Evolutionary conservation across 2,329 filamentous ascomycete genomes (phyloP), one percentile per base, ranked within the genome.

Genomic region (Aspergillus quadricinctus): DNA sequence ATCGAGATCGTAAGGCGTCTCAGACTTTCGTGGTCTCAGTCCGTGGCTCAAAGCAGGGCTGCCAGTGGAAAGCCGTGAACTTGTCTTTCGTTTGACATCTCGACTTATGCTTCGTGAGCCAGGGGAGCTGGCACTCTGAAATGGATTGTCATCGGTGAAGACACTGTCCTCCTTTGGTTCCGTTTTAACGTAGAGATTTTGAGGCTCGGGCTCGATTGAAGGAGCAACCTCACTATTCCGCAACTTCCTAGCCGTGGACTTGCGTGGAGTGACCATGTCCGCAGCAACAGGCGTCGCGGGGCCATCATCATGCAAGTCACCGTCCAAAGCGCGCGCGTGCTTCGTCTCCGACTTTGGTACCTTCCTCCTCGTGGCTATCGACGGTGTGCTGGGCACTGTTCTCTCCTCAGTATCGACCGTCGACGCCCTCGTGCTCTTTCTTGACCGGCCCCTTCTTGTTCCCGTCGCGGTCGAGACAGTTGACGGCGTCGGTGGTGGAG

Each of bases 131-230:
- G 91, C 88, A 69, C 89, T 90, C 72, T 97, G 93, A 70, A 97
- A 97, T 0, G 93, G 92, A 67, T 97, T 97, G 53, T 97, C 91
- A 64, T 87, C 83, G 1, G 88, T 91, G 73, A 97, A 97, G 31
- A 89, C 87, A 66, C 81, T 88, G 35, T 83, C 81, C 6, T 82
- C 80, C 41, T 67, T 70, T 7, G 68, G 71, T 46, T 80, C 76
- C 9, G 75, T 66, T 60, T 81, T 82, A 19, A 77, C 60, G 19
- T 64, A 70, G 6, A 75, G 69, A 4, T 73, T 68, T 10, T 69
- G 68, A n/a, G 70, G 65, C 25, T 75, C 69, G 7, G 68, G 60
- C 60, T 75, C 70, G 3, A 63, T 72, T 2, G 73, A 72, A 11
- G 74, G 72, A 21, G 70, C 64, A 51, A 74, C 67, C 45, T 73